A percentile compares a stretch with the other conserved stretches of the same genome.
Conservation (phyloP, 768 basidiomycete species). For the Crepidotus variabilis region DNA sequence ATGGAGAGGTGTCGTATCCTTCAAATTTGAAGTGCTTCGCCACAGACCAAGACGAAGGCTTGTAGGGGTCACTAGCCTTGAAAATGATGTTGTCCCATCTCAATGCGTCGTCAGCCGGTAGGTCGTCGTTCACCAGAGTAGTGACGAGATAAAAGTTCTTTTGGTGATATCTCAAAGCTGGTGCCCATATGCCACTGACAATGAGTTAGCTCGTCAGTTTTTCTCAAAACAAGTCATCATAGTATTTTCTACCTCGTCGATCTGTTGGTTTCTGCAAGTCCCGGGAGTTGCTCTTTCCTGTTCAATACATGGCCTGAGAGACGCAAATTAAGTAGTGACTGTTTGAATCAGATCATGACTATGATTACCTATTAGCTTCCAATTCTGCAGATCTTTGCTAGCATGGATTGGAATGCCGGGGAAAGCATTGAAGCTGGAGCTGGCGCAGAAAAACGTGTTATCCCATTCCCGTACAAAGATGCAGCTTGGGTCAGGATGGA, state of each 20-base stretch:
- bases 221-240: background rate
- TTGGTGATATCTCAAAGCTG: conserved; percentile 20
- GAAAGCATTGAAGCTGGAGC: conserved; percentile 30
- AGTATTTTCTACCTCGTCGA: conserved; percentile 10
- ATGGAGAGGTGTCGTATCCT: conserved; percentile 30
- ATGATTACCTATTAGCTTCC: conserved; percentile 24
- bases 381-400: conserved; percentile 26
- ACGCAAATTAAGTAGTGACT: background rate
- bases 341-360: background rate
- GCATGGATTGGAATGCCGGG: conserved; percentile 30
- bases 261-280: conserved; percentile 13
- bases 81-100: conserved; percentile 24
- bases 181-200: conserved; percentile 22
- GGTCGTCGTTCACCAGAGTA: conserved; percentile 21
- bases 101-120: conserved; percentile 13
- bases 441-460: conserved; percentile 28
- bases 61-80: conserved; percentile 18
- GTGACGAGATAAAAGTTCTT: conserved; percentile 21
- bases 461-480: conserved; percentile 22
- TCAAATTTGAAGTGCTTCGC: conserved; percentile 27
- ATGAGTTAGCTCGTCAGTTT: background rate
- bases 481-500: conserved; percentile 31
- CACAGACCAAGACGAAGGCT: conserved; percentile 23
- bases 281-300: conserved; percentile 12
- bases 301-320: conserved; percentile 12